Conservation (phyloP, 2,329 filamentous ascomycete species). For the Myotisia sp. region DNA sequence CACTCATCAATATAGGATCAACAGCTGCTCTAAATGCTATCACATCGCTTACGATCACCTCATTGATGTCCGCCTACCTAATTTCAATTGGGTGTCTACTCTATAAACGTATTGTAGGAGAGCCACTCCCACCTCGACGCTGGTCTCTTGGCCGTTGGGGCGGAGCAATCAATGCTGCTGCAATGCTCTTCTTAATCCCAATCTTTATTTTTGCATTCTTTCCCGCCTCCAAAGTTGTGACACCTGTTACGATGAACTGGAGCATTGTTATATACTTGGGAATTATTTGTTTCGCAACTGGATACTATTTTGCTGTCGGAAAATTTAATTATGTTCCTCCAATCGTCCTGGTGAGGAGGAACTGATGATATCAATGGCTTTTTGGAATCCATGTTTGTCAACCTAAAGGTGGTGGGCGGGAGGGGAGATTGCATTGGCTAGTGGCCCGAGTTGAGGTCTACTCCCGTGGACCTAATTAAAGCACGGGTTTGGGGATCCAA, state of each 20-base stretch:
- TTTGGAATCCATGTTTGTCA: too few species aligned
- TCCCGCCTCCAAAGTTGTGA: slow-evolving; percentile 23
- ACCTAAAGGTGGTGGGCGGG: too few species aligned
- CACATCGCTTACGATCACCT: slow-evolving; percentile 29
- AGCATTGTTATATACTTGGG: slow-evolving; percentile 33
- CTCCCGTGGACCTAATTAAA: too few species aligned
- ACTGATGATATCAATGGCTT: too few species aligned
- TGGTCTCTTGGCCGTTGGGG: slow-evolving; percentile 35
- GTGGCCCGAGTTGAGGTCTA: too few species aligned
- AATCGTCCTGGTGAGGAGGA: slow-evolving; percentile 23
- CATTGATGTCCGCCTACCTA: slow-evolving; percentile 31
- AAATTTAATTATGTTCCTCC: slow-evolving; percentile 29
- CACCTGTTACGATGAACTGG: slow-evolving; percentile 34
- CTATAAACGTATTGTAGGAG: slow-evolving; percentile 27
- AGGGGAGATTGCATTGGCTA: too few species aligned
- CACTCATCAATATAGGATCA: slow-evolving; percentile 41
- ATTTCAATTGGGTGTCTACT: slow-evolving; percentile 35
- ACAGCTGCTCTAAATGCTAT: slow-evolving; percentile 31
- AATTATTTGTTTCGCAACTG: slow-evolving; percentile 29
- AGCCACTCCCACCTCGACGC: slow-evolving; percentile 29
- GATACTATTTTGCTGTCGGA: slow-evolving; percentile 31
- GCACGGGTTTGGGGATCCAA: too few species aligned
- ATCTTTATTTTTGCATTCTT: slow-evolving; percentile 35
- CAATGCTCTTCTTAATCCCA: slow-evolving; percentile 27
- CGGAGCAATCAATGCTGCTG: slow-evolving; percentile 29